Evolutionary conservation across 345 rosid species (phyloP).

Genomic region (Brassica rapa): DNA sequence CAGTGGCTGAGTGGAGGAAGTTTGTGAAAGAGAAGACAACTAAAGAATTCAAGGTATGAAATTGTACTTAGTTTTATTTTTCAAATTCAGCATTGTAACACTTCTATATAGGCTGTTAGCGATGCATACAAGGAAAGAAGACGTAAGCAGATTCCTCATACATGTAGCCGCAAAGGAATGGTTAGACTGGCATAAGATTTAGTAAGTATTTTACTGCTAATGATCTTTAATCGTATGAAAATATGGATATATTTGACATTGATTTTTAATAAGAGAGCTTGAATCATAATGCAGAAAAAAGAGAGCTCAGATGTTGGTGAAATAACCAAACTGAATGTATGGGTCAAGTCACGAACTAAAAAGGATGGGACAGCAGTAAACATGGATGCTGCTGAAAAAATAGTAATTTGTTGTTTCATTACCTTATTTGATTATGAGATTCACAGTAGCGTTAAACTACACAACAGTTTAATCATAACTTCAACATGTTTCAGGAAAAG

Average conservation of each 20-base stretch:
- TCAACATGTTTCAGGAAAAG: neutral
- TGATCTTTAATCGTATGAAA: neutral
- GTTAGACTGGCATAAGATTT: neutral
- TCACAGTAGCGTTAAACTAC: neutral
- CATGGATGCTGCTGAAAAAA: neutral
- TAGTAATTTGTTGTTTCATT: neutral
- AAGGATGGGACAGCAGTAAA: neutral
- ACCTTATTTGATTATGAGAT: neutral
- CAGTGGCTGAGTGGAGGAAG: neutral
- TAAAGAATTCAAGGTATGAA: neutral
- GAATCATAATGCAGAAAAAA: neutral
- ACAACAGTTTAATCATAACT: neutral
- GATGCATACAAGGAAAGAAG: neutral
- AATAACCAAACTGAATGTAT: neutral
- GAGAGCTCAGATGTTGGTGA: neutral
- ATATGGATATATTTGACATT: too few relatives aligned
- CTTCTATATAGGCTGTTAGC: neutral
- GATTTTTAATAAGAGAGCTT: neutral
- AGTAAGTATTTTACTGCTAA: neutral
- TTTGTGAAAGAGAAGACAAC: neutral
- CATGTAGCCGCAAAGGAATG: neutral
- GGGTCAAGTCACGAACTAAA: neutral
- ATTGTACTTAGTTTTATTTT: neutral
- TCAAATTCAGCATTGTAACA: neutral
- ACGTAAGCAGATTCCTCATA: neutral